Conservation (phyloP, 768 basidiomycete genomes). For the Trametopsis cervina region DNA sequence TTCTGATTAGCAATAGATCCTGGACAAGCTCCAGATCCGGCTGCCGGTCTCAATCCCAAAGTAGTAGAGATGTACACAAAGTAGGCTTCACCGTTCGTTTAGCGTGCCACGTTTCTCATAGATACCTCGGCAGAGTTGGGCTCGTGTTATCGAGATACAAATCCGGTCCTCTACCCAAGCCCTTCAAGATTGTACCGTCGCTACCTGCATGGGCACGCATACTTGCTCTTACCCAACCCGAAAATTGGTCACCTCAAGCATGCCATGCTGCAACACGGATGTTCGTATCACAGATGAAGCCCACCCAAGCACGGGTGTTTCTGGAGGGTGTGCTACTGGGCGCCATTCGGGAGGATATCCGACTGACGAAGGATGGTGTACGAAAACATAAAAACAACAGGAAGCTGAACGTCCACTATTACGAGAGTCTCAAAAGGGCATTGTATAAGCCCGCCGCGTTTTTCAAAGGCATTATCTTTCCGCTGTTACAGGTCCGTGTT, state of each 20-base stretch:
- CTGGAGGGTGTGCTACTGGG: conserved; percentile 88
- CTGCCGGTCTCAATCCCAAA: conserved; percentile 83
- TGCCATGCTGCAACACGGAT: conserved; percentile 91
- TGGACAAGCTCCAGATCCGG: conserved; percentile 54
- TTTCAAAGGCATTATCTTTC: conserved; percentile 97
- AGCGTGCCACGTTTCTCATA: too few relatives aligned
- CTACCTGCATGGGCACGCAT: conserved; percentile 95
- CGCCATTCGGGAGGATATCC: conserved; percentile 84
- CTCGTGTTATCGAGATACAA: conserved; percentile 81
- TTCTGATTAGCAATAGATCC: conserved; percentile 28
- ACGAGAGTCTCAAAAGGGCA: conserved; percentile 85
- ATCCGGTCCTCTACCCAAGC: conserved; percentile 90
- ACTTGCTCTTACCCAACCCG: conserved; percentile 85
- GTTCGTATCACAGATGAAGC: conserved; percentile 96
- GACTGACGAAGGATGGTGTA: conserved; percentile 30
- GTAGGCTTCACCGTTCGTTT: too few relatives aligned
- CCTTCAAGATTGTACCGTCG: conserved; percentile 97
- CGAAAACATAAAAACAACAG: conserved; percentile 44
- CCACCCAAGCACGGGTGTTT: conserved; percentile 87
- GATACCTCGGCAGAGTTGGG: conserved; percentile 60
- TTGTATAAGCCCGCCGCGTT: conserved; percentile 97
- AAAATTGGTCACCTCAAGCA: conserved; percentile 94
- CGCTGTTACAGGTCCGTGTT: conserved; percentile 77
- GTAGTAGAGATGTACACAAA: conserved; percentile 92
- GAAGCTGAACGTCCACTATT: conserved; percentile 90